Base-by-base conservation (phyloP, 192 early-diverging fungal species). In the Coemansia sp. region DNA sequence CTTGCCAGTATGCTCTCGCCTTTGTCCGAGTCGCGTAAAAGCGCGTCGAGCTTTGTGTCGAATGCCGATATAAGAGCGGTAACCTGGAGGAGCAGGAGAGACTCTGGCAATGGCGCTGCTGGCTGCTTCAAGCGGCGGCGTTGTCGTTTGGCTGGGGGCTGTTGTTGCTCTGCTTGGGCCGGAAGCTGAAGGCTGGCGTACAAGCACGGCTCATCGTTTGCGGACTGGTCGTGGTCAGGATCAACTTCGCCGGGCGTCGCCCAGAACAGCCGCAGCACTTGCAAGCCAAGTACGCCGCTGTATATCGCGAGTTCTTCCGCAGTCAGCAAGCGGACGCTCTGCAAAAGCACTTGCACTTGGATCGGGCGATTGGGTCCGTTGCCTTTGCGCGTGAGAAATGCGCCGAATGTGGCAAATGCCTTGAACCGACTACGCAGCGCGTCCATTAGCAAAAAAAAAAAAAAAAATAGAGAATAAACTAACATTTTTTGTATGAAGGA, bases 321-420 rank as follows among this genome's bases (percentile, higher is more conserved):
- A 0, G 62, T 20, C 59, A 79, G 46, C 22, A 1, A 3, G 1
- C 9, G 20, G 2, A 73, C 42, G 5, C 62, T 53, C 8, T 45
- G 58, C 1, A 37, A 4, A 6, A 79, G 38, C 4, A 42, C 37
- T 32, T n/a, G 20, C 10, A 70, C 62, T 12, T 43, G 51, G 7
- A 67, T 67, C 29, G 63, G 62, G 10, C 25, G 31, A n/a, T 19
- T 15, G 3, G 27, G 17, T 4, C 14, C 12, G 60, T 35, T 32
- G 4, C 25, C 49, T 17, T 54, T 68, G 36, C 40, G 59, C 10
- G 31, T 1, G 15, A 79, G n/a, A 64, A 79, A 79, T 8, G 65
- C 58, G 14, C 62, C 31, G 22, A 79, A 14, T 2, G 71, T 62
- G 8, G 65, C 69, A 77, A 77, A 71, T 10, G 65, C 41, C 53